Evolutionary conservation across 2,329 filamentous ascomycete genomes (phyloP), one percentile per base, ranked within the genome.

Genomic region (Cercospora brassicicola): DNA sequence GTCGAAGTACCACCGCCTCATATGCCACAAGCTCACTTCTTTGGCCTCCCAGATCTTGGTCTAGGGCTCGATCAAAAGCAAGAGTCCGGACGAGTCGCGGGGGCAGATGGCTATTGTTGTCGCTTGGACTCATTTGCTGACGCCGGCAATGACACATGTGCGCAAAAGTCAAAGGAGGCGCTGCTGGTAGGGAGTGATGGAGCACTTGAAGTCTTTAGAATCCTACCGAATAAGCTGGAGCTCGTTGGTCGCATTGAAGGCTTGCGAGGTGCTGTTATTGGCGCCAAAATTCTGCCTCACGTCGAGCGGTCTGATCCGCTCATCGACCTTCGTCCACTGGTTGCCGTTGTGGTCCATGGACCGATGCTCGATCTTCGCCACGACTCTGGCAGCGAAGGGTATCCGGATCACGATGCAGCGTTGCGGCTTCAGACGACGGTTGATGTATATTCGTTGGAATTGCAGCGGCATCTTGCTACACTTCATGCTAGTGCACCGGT

Each of bases 401-500:
- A 81, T 13, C 76, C 75, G 4, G 78, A 79, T 11, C 78, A 78
- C 18, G 72, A 77, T n/a, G 70, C 73, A 2, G 68, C 74, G 67
- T 86, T 87, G 60, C 85, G 85, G 57, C 96, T 94, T 75, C 93
- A 96, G 79, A 97, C 94, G 0, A 90, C 90, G 0, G 92, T 97
- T 5, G 93, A 97, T 73, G 83, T 98, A 0, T 96, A 94, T 79
- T 97, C 94, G 0, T 82, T 98, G 68, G 88, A 87, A 73, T 91
- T 89, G n/a, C 89, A 89, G 73, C 85, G 87, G 69, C 87, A 88
- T 65, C 81, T 97, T 64, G 87, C 89, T 28, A 90, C 91, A 0
- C 82, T 98, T 8, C 89, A 96, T 68, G 87, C 89, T 73, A 89
- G 90, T 53, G 86, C 91, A 60, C 84, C 88, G 76, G 82, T 88